phyloP scores from a whole-genome alignment of 2,329 filamentous ascomycete species.

The Metarhizium anisopliae region DNA sequence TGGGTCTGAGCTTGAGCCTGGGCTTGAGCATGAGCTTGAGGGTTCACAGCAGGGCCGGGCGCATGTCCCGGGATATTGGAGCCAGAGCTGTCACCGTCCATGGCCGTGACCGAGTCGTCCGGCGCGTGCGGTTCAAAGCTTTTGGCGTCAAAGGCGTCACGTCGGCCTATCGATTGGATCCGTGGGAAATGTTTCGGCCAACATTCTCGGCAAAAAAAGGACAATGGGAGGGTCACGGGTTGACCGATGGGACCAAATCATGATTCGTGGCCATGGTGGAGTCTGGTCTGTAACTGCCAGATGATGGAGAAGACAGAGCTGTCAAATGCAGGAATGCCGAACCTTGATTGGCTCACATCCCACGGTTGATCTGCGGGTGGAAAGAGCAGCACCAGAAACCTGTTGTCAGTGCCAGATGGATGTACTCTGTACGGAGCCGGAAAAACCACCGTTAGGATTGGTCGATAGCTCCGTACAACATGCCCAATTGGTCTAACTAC shows the following conservation, averaged over 20 bases:
- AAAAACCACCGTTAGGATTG: background rate
- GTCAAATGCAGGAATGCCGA: no score
- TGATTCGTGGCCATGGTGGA: background rate
- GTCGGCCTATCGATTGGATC: slow-evolving; percentile 8
- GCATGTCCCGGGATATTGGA: slow-evolving; percentile 1
- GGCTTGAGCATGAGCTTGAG: background rate
- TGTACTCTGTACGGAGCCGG: background rate
- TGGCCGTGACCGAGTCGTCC: slow-evolving; percentile 4
- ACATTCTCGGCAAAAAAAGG: slow-evolving; percentile 6
- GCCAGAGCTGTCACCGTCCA: slow-evolving; percentile 5
- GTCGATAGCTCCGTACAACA: background rate
- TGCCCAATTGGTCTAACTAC: no score
- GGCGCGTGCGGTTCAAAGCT: slow-evolving; percentile 4
- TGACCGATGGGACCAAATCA: slow-evolving; percentile 1
- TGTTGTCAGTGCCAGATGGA: no score
- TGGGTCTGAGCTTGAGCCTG: background rate
- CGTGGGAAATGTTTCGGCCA: slow-evolving; percentile 7
- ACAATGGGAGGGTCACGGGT: slow-evolving; percentile 1
- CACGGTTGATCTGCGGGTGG: no score
- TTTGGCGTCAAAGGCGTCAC: slow-evolving; percentile 6
- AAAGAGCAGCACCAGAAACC: no score
- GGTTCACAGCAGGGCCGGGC: background rate
- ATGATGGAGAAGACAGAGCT: no score
- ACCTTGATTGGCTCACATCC: no score
- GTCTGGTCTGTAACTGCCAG: no score